phyloP scores from a whole-genome alignment of 2,329 filamentous ascomycete genomes.

The Fusarium aywerte region DNA sequence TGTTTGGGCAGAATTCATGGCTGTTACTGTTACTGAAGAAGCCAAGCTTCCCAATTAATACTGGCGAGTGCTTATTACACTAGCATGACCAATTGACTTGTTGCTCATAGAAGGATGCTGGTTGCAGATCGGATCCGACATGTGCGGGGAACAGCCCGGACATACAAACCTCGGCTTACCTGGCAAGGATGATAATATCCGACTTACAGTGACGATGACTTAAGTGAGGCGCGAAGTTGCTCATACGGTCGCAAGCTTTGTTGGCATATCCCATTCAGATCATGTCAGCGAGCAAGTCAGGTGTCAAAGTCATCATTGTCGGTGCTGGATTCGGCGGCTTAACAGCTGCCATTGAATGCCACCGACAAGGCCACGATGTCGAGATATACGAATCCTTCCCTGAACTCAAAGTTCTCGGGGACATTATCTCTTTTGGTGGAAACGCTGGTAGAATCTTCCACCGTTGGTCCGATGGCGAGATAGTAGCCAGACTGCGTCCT shows the following conservation, averaged over 20 bases:
- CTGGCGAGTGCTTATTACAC: neutral
- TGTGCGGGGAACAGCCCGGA: conserved; percentile 9
- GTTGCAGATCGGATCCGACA: neutral
- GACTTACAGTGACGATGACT: neutral
- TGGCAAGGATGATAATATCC: neutral
- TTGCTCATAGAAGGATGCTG: neutral
- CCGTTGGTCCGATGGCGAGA: conserved; percentile 61
- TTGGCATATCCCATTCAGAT: neutral
- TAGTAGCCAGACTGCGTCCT: conserved; percentile 51
- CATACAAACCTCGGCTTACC: conserved; percentile 7
- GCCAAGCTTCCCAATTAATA: no score
- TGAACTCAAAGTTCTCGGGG: conserved; percentile 66
- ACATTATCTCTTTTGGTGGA: conserved; percentile 37
- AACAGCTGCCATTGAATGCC: conserved; percentile 36
- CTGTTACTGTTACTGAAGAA: rapidly evolving
- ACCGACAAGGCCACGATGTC: conserved; percentile 26
- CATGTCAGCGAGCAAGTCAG: conserved; percentile 27
- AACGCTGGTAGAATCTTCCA: conserved; percentile 61
- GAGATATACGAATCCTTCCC: conserved; percentile 32
- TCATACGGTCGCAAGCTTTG: rapidly evolving
- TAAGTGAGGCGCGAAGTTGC: neutral
- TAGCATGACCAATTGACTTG: neutral
- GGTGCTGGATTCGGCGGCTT: conserved; percentile 35
- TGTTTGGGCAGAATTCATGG: neutral
- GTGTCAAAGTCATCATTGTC: conserved; percentile 35